Evolutionary conservation across 495 filamentous ascomycete genomes (phyloP).

Genomic region (Immersiella caudata): DNA sequence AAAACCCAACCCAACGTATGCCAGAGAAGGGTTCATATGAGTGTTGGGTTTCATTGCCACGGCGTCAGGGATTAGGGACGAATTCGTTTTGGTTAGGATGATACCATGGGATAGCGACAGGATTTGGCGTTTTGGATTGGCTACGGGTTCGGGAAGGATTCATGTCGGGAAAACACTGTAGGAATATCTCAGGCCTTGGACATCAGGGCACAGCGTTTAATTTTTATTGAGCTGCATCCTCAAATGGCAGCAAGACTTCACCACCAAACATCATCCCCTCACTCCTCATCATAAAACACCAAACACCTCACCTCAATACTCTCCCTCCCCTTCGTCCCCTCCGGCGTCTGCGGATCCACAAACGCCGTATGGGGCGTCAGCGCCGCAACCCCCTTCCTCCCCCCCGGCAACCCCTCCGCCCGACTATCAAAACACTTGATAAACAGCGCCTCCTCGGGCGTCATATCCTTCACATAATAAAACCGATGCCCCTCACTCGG

Average conservation of each 20-base stretch:
- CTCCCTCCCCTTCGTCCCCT: constrained; percentile 65
- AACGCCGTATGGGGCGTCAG: constrained; percentile 87
- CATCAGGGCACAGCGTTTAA: too few relatives aligned
- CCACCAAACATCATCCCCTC: not conserved
- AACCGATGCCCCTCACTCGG: constrained; percentile 64
- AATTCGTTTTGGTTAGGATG: not conserved
- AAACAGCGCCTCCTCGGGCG: constrained; percentile 71
- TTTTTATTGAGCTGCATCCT: too few relatives aligned
- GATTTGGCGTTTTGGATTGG: not conserved
- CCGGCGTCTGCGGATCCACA: constrained; percentile 66
- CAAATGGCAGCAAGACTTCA: too few relatives aligned
- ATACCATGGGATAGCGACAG: not conserved
- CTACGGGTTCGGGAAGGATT: too few relatives aligned
- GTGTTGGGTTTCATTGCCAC: not conserved
- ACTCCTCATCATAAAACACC: constrained; percentile 62
- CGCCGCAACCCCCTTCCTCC: constrained; percentile 54
- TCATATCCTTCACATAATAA: constrained; percentile 83
- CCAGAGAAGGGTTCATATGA: not conserved
- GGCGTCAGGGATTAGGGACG: not conserved
- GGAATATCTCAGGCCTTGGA: too few relatives aligned
- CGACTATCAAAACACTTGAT: constrained; percentile 83
- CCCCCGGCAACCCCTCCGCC: constrained; percentile 51
- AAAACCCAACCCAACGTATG: not conserved
- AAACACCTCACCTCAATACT: constrained; percentile 88
- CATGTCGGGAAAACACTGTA: too few relatives aligned